These are phyloP conservation scores for Penicillium sp. DNA, from an alignment of 2,329 filamentous ascomycete species.

Conservation along the genomic window DNA sequence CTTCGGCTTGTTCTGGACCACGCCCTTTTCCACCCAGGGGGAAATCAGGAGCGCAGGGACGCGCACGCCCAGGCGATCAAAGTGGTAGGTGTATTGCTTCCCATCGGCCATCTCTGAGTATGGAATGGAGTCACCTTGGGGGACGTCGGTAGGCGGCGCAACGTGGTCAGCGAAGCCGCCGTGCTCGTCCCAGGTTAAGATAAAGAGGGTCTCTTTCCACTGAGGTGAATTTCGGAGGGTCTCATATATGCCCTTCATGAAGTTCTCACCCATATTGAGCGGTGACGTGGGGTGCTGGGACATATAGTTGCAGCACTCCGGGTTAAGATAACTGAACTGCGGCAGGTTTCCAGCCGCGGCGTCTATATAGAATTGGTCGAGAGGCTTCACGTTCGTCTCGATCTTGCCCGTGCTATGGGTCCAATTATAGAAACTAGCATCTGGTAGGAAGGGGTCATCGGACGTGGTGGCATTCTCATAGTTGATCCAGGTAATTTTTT, in stretches of 20 bases:
- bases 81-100: conserved; percentile 31
- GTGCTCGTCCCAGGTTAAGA: conserved; percentile 50
- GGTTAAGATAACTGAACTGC: conserved; percentile 51
- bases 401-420: conserved; percentile 27
- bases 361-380: conserved; percentile 47
- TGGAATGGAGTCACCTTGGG: conserved; percentile 38
- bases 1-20: conserved; percentile 41
- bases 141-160: conserved; percentile 41
- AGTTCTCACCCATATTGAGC: conserved; percentile 46
- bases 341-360: conserved; percentile 46
- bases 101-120: conserved; percentile 34
- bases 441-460: conserved; percentile 8
- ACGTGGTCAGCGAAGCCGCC: conserved; percentile 52
- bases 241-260: conserved; percentile 49
- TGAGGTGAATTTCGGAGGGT: conserved; percentile 45
- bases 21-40: conserved; percentile 44
- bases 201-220: conserved; percentile 49
- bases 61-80: conserved; percentile 33
- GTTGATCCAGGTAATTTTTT: conserved; percentile 47
- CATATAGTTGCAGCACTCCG: conserved; percentile 51
- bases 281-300: conserved; percentile 49
- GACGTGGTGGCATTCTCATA: conserved; percentile 45
- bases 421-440: conserved; percentile 37
- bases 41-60: conserved; percentile 34
- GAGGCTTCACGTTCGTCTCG: conserved; percentile 35